phyloP scores from a whole-genome alignment of 1,139 yeast species.

The Candida dubliniensis region DNA sequence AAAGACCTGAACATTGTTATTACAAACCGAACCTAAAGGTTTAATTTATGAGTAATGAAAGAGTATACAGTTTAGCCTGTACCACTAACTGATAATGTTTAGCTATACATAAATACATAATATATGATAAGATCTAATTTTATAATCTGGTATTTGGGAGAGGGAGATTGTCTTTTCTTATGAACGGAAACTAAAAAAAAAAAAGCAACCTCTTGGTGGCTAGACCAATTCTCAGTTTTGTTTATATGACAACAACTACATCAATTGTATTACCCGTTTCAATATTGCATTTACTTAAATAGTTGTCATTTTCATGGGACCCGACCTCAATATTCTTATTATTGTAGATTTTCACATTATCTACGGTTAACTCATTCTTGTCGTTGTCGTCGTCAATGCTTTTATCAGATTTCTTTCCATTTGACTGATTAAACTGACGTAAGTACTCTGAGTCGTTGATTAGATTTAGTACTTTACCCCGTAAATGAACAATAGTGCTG shows the following conservation, averaged over 20 bases:
- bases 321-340: constrained; percentile 28
- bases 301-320: constrained; percentile 39
- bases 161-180: too few species aligned
- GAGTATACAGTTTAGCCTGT: too few species aligned
- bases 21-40: not conserved
- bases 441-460: constrained; percentile 53
- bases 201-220: not conserved
- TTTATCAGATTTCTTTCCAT: too few species aligned
- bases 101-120: too few species aligned
- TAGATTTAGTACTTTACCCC: constrained; percentile 51
- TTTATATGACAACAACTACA: constrained; percentile 36
- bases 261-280: constrained; percentile 66
- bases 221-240: not conserved
- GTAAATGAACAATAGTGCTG: constrained; percentile 61
- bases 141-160: too few species aligned
- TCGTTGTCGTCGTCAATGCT: constrained; percentile 8
- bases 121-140: too few species aligned
- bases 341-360: constrained; percentile 33
- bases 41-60: too few species aligned
- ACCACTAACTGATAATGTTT: too few species aligned
- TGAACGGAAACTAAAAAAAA: not conserved
- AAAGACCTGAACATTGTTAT: constrained; percentile 37
- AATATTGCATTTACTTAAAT: constrained; percentile 59
- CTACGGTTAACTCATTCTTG: constrained; percentile 16
- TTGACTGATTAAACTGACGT: constrained; percentile 18